Base-by-base conservation (phyloP, 257 asterid genomes). In the Solanum piurae region DNA sequence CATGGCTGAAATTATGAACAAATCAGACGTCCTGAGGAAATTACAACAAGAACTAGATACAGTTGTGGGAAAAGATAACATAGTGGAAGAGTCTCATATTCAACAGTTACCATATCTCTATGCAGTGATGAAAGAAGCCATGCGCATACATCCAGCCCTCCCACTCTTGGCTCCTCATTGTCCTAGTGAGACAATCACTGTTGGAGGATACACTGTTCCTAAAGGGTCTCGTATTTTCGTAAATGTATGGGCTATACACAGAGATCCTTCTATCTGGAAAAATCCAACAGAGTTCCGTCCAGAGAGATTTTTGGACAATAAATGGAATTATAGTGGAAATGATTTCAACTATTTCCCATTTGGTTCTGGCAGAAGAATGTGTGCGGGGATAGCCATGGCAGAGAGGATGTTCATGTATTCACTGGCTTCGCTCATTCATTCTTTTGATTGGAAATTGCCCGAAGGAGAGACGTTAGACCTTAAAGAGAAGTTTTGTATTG, bases 1-100 rank as follows among this genome's bases (percentile, higher is more conserved):
- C 38, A 52, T 96, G 87, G 94, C 98, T 0, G 96, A 96, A 86
- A 88, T 96, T 84, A 90, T 95, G 92, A 93, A 93, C 88, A 55
- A 55, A 55, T 9, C n/a, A 6, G n/a, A 55, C 4, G 10, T 55
- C 64, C 64, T 55, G 64, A 55, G 64, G 10, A 55, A 55, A 55
- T 2, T 55, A 55, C 64, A 55, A 55, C 90, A 88, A 87, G 98
- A 95, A 74, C 88, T 94, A 1, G 94, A 93, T 12, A 31, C 42
- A 6, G 91, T 93, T 0, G 92, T 92, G 1, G 97, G 97, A 9
- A 89, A 80, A 86, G 86, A 92, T 20, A 83, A 73, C n/a, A 55
- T 55, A 6, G 64, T 55, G 64, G 64, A 55, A 55, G 64, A 55
- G 64, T 55, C 11, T 55, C 64, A 55, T 55, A 18, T 55, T 55